Base-by-base conservation (phyloP, 306 rosid species). In the Amphicarpaea edgeworthii region DNA sequence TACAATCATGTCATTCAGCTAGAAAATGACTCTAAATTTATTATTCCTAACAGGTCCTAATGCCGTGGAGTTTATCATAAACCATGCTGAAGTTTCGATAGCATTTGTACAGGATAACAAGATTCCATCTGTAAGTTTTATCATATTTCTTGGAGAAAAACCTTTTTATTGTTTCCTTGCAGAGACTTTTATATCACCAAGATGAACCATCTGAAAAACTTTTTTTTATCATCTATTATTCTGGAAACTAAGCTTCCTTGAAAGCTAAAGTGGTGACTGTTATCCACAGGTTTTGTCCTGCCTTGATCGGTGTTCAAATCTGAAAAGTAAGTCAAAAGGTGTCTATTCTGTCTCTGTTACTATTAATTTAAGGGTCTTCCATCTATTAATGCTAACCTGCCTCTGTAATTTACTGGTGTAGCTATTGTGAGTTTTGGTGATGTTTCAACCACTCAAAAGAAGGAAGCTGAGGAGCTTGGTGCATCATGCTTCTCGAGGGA, bases 21-120 rank as follows among this genome's bases (percentile, higher is more conserved):
- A 16, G 66, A 32, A 28, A 32, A 63, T 58, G 64, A 58, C 47
- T 72, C 37, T 65, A 72, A 59, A 64, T 38, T 75, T 79, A 63
- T 62, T 38, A 63, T 62, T 38, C 43, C 43, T 72, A 55, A 73
- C 96, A 95, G 97, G 98, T 84, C 85, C 97, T 64, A 89, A 90
- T 88, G 97, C 97, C 1, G 96, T 95, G 60, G 97, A 92, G 86
- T 95, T 90, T 81, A 89, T 95, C 86, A 88, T 90, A 81, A 87
- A 89, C 73, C 97, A 90, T 68, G 97, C 91, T 75, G 97, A 95
- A 87, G 86, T 95, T 73, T 90, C 98, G 3, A 81, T 95, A 73
- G 97, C 96, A 66, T 95, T 95, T 79, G 93, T 88, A 66, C 96
- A 95, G 77, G 92, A 87, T 73, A 92, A 49, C 90, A 95, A 92